Percentiles rank a stretch among this genome's conserved stretches.
phyloP scores from a whole-genome alignment of 306 rosid species.

The Senna tora region DNA sequence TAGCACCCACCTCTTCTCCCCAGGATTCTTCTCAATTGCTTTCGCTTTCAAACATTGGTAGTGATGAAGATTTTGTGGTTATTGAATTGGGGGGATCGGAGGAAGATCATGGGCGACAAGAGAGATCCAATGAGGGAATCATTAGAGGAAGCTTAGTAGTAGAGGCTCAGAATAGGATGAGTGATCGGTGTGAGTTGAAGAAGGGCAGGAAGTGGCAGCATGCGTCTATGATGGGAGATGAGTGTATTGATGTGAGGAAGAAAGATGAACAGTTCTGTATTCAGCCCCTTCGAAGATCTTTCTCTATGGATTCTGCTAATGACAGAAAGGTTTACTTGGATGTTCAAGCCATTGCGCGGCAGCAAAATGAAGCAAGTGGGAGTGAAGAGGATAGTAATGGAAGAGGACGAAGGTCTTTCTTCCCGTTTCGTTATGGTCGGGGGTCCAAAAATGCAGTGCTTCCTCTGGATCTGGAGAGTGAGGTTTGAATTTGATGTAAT shows the following conservation, averaged over 20 bases:
- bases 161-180: no score
- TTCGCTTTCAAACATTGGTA: slow-evolving; percentile 52
- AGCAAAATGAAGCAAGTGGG: slow-evolving; percentile 41
- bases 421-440: slow-evolving; percentile 59
- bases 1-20: slow-evolving; percentile 87
- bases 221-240: slow-evolving; percentile 72
- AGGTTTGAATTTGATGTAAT: slow-evolving; percentile 27
- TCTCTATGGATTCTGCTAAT: slow-evolving; percentile 73
- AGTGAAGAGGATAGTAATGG: slow-evolving; percentile 52
- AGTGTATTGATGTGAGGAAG: slow-evolving; percentile 63
- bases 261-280: slow-evolving; percentile 62
- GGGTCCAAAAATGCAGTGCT: slow-evolving; percentile 51
- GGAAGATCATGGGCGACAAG: slow-evolving; percentile 40
- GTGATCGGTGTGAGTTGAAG: slow-evolving; percentile 33
- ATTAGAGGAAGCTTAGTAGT: slow-evolving; percentile 31
- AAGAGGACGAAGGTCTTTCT: slow-evolving; percentile 57
- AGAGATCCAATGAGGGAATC: slow-evolving; percentile 31
- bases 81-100: slow-evolving; percentile 62
- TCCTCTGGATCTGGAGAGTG: slow-evolving; percentile 52
- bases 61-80: slow-evolving; percentile 77
- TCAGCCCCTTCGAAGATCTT: slow-evolving; percentile 69
- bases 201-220: slow-evolving; percentile 55
- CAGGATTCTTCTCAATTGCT: slow-evolving; percentile 62
- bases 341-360: slow-evolving; percentile 47
- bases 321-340: slow-evolving; percentile 56